These are phyloP conservation scores for Eragrostis nindensis DNA, from an alignment of 176 grass and related monocot genomes.

Conservation along the genomic window DNA sequence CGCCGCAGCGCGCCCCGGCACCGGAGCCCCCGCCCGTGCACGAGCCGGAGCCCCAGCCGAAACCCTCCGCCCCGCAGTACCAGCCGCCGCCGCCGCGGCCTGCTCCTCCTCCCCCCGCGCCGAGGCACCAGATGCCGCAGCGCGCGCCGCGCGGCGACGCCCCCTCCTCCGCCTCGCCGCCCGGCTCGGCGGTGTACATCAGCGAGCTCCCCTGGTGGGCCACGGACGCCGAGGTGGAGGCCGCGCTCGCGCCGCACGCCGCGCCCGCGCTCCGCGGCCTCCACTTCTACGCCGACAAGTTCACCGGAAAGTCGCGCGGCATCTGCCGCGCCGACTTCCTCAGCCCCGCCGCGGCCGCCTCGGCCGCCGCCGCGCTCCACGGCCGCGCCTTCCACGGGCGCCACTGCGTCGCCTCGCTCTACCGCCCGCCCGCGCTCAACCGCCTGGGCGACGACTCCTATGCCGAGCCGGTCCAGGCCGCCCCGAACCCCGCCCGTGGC, in stretches of 20 bases:
- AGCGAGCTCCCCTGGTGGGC: constrained; percentile 73
- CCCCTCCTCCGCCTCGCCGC: not conserved
- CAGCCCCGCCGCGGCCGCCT: constrained; percentile 30
- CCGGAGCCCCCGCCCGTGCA: not conserved
- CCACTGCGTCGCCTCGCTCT: constrained; percentile 56
- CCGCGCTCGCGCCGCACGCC: constrained; percentile 53
- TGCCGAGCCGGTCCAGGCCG: not conserved
- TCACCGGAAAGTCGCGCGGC: constrained; percentile 52
- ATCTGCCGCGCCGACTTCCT: constrained; percentile 56
- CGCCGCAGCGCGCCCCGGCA: not conserved
- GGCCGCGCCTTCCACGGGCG: constrained; percentile 50
- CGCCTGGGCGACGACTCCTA: not conserved
- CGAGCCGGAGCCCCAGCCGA: constrained; percentile 17
- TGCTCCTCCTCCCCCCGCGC: constrained; percentile 1
- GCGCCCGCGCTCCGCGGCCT: constrained; percentile 40
- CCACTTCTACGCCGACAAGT: constrained; percentile 58
- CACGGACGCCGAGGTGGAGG: constrained; percentile 66
- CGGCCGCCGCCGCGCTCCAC: constrained; percentile 46
- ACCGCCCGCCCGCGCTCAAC: constrained; percentile 23
- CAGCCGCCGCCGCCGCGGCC: not conserved
- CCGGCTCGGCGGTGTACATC: constrained; percentile 50
- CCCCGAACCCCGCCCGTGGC: not conserved
- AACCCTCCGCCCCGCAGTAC: constrained; percentile 5
- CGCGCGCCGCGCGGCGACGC: not conserved
- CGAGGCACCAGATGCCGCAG: constrained; percentile 11